Conservation (phyloP, 2,329 filamentous ascomycete species). For the Macroventuria anomochaeta region DNA sequence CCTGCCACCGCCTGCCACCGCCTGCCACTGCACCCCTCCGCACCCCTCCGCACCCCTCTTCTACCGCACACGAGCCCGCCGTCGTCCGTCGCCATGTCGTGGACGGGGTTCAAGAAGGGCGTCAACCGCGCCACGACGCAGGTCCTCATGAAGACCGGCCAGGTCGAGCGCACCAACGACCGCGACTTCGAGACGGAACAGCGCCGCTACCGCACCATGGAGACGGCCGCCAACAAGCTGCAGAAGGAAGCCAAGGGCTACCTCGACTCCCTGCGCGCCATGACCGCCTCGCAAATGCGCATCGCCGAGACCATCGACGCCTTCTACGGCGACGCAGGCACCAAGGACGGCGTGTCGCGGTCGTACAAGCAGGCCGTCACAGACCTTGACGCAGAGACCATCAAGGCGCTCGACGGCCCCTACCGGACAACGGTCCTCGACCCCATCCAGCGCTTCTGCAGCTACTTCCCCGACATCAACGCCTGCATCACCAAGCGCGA, state of each 20-base stretch:
- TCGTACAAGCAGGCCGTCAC: slow-evolving; percentile 99
- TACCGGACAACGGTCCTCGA: slow-evolving; percentile 95
- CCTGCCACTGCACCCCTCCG: neutral
- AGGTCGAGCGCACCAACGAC: slow-evolving; percentile 98
- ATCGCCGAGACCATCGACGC: slow-evolving; percentile 99
- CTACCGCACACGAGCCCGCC: too few relatives aligned
- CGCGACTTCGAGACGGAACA: slow-evolving; percentile 98
- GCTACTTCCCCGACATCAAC: slow-evolving; percentile 98
- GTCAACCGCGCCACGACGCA: slow-evolving; percentile 98
- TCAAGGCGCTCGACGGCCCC: slow-evolving; percentile 95
- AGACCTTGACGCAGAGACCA: slow-evolving; percentile 95
- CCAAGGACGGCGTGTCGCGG: slow-evolving; percentile 90
- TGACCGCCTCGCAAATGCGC: slow-evolving; percentile 99
- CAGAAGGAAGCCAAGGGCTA: slow-evolving; percentile 99
- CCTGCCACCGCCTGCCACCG: too few relatives aligned
- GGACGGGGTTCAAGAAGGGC: slow-evolving; percentile 92
- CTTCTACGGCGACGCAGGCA: slow-evolving; percentile 96
- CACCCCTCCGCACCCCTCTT: neutral
- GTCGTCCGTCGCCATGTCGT: too few relatives aligned
- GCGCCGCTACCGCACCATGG: slow-evolving; percentile 96
- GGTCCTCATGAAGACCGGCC: slow-evolving; percentile 99
- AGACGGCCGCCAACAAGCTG: slow-evolving; percentile 86
- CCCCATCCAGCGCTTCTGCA: slow-evolving; percentile 93
- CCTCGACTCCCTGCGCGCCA: slow-evolving; percentile 92
- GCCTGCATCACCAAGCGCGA: slow-evolving; percentile 99